Evolutionary conservation across 371 early-diverging fungal species (phyloP), one percentile per base, ranked within the genome.

Genomic region (Saksenaea vasiformis): DNA sequence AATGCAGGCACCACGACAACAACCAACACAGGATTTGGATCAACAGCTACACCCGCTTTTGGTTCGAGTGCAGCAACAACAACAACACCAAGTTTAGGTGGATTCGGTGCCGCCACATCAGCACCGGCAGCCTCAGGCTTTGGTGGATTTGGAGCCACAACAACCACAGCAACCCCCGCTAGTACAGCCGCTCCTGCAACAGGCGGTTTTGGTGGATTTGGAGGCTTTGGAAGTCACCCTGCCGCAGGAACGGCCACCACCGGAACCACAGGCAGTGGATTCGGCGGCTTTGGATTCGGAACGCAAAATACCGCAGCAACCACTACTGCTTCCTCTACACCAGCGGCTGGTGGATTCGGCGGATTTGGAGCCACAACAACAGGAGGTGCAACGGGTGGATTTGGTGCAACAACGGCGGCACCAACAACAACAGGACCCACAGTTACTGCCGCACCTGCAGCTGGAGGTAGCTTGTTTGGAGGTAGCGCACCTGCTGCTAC

Each of bases 291-390:
- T 44, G 56, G 62, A 36, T 24, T 70, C 39, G 67, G 72, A 28
- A 60, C 69, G 17, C 47, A 60, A 38, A 56, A 60, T 26, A 39
- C 58, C 41, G 17, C 57, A 34, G n/a, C 62, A 34, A 27, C 57
- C 27, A 11, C 56, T 26, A 39, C 58, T 41, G 13, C 61, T 26
- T 34, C 65, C 3, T 14, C 62, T 31, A 37, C 66, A 0, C 43
- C 60, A 8, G 57, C 66, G 27, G 60, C 67, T 17, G 67, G 67
- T 34, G 67, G 67, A 39, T 57, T 57, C 39, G 67, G 67, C 10
- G 61, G 60, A 14, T 60, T 66, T 51, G 61, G 56, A 27, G 34
- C 65, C 35, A 7, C 65, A 41, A n/a, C 61, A 11, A 28, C 62
- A 17, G 15, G 53, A 11, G 19, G 54, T 13, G 17, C 70, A 15